phyloP scores from a whole-genome alignment of 257 asterid genomes.

The Lycium ferocissimum region DNA sequence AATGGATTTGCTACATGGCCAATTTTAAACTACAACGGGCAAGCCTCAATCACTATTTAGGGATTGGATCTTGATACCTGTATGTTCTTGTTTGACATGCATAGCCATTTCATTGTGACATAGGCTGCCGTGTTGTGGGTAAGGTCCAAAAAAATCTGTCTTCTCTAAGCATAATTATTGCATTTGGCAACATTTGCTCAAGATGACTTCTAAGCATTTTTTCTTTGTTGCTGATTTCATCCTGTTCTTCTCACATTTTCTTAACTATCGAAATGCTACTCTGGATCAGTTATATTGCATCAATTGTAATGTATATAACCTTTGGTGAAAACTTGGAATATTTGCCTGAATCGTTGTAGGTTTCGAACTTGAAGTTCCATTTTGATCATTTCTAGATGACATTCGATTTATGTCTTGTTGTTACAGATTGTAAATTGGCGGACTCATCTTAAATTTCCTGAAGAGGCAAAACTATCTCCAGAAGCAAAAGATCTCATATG shows the following conservation, averaged over 20 bases:
- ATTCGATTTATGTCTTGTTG: conserved; percentile 30
- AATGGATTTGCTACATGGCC: conserved; percentile 13
- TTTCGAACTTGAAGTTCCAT: conserved; percentile 9
- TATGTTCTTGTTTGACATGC: conserved; percentile 14
- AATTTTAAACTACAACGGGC: background rate
- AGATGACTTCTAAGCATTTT: background rate
- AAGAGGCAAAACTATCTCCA: conserved; percentile 83
- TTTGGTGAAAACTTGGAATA: conserved; percentile 16
- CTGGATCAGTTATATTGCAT: conserved; percentile 12
- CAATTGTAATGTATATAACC: background rate
- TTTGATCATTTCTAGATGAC: conserved; percentile 23
- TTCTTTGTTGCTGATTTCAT: background rate
- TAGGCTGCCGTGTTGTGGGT: background rate
- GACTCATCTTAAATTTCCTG: conserved; percentile 87
- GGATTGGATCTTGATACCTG: background rate
- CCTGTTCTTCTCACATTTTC: background rate
- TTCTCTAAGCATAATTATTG: conserved; percentile 6
- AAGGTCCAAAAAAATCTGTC: background rate
- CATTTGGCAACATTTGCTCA: background rate
- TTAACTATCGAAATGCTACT: conserved; percentile 6
- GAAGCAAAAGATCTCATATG: conserved; percentile 94
- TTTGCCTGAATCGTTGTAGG: background rate
- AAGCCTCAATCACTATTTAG: background rate
- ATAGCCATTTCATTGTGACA: background rate
- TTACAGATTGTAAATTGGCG: conserved; percentile 91